Percentiles rank a stretch among this genome's conserved stretches.
Conservation (phyloP, 2,329 filamentous ascomycete genomes). For the Aureobasidium zeae region DNA sequence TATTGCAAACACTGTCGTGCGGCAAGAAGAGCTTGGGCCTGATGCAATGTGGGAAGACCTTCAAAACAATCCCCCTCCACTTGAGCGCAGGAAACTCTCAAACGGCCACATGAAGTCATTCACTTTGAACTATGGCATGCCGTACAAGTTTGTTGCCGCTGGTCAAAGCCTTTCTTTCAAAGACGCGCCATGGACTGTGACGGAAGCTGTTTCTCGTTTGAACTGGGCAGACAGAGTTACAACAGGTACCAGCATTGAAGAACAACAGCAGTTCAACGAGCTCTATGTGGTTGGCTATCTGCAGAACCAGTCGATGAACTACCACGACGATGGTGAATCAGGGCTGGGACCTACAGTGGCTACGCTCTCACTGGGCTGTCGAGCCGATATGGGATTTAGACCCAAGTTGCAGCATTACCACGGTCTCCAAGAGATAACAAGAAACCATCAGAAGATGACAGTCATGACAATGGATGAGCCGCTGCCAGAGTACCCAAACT, state of each 20-base stretch:
- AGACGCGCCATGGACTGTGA: conserved; percentile 39
- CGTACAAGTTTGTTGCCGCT: conserved; percentile 56
- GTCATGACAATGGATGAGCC: conserved; percentile 18
- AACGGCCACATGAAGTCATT: conserved; percentile 27
- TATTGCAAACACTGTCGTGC: conserved; percentile 46
- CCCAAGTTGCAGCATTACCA: conserved; percentile 44
- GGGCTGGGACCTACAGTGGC: conserved; percentile 55
- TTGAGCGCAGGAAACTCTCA: conserved; percentile 23
- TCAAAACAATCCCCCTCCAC: conserved; percentile 33
- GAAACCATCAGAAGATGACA: conserved; percentile 15
- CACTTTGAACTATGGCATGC: conserved; percentile 43
- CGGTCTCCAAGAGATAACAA: conserved; percentile 23
- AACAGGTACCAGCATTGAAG: conserved; percentile 24
- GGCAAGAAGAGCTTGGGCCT: conserved; percentile 45
- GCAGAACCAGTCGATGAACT: conserved; percentile 51
- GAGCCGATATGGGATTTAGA: conserved; percentile 49
- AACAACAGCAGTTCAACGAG: conserved; percentile 49
- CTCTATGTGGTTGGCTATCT: conserved; percentile 55
- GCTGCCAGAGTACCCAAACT: conserved; percentile 26
- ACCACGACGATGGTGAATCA: conserved; percentile 58
- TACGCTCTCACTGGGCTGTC: conserved; percentile 50
- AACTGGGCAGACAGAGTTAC: conserved; percentile 46
- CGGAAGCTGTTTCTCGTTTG: conserved; percentile 43
- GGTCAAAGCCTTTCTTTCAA: conserved; percentile 44
- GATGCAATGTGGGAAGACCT: conserved; percentile 50